Base-by-base conservation (phyloP, 106 monocot species). In the Iris macrosiphon region DNA sequence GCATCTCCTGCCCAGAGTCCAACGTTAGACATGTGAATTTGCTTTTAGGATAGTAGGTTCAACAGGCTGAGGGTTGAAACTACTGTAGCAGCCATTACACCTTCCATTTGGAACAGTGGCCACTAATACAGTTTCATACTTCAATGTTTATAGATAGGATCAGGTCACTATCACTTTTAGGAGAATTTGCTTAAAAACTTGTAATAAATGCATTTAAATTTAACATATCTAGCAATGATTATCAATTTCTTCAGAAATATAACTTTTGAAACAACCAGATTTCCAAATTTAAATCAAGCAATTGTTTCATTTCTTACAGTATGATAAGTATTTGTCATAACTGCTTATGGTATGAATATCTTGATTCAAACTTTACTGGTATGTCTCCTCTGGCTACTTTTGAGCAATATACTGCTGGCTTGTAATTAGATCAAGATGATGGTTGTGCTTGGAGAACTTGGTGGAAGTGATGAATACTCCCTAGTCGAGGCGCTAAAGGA, bases 391-490 rank as follows among this genome's bases (percentile, higher is more conserved):
- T 48, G 3, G 25, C 47, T 27, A 15, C 49, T 49, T 16, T 32
- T 52, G 11, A 31, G 30, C 0, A 52, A 19, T 24, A 34, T 56
- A 12, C 30, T 66, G 21, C 12, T 78, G 41, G 16, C 37, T 50
- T 3, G n/a, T n/a, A n/a, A n/a, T 56, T 61, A 96, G 95, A 68
- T 96, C 12, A 96, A 90, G 71, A 89, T 96, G 95, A 86, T 96
- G 69, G 95, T 96, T 45, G 95, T 96, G 18, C 82, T 96, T 22
- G 95, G 95, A 18, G 95, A 96, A 67, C 89, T 96, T 60, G 95
- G 95, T 35, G 95, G 95, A 12, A 70, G 42, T 40, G 95, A 96
- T 59, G 95, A 96, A 43, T 96, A 96, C 60, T 96, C 95, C 35
- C 72, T 96, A 25, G 89, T 96, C 26, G 95, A 90, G 62, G 95